Base-by-base conservation (phyloP, 1,139 yeast genomes). In the Casaregolazyma suthepensis region DNA sequence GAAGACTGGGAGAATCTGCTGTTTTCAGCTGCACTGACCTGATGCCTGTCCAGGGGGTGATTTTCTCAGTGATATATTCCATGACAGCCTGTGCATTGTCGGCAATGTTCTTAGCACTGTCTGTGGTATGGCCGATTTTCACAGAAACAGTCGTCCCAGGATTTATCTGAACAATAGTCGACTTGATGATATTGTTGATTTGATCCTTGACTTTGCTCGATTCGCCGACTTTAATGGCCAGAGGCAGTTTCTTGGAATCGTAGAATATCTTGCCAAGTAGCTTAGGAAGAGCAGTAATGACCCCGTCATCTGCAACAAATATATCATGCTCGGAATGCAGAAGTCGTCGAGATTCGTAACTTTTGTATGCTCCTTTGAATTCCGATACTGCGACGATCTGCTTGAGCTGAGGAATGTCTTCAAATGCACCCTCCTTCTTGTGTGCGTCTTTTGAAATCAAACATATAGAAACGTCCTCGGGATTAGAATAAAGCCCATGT, bases 231-330 rank as follows among this genome's bases (percentile, higher is more conserved):
- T 73, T 66, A 51, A 91, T 76, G 18, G 95, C 83, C 51, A 90
- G 68, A 44, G 98, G 98, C 31, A 83, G 70, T 66, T 87, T 87
- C 55, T 54, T 56, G n/a, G 60, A 58, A 18, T 73, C 69, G 69
- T 84, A 87, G 66, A 90, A 93, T 3, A 80, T 76, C 71, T 88
- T 88, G 51, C 97, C 96, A 59, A 93, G 75, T 46, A 86, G 72
- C 60, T 84, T 82, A 52, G 99, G 99, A 73, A 91, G 77, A 57
- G 87, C 75, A 51, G 90, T 83, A 54, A 89, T 76, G 49, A 91
- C 76, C 43, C 86, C 83, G 61, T 90, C 96, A 71, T 93, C 98
- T 50, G 88, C 83, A 51, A 93, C 69, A 68, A 93, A 88, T 57
- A 90, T 63, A 64, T 91, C 96, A 56, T 69, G 68, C 46, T 66